A percentile compares a stretch with the other conserved stretches of the same genome.
phyloP scores from a whole-genome alignment of 495 filamentous ascomycete species.

The Geopyxis carbonaria region DNA sequence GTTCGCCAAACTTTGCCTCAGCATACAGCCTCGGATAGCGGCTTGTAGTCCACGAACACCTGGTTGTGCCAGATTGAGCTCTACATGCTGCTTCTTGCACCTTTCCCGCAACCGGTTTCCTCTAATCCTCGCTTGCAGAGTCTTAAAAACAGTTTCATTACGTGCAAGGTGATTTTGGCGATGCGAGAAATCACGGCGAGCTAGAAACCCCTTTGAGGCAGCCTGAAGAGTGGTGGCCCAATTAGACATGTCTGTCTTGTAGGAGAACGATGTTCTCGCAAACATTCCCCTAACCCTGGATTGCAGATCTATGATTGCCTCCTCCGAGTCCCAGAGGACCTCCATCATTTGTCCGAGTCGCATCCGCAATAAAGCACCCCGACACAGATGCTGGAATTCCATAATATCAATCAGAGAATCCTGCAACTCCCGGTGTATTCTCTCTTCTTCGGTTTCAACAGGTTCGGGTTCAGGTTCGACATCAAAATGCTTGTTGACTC shows the following conservation, averaged over 20 bases:
- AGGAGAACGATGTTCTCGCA: constrained; percentile 28
- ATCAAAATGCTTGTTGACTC: constrained; percentile 89
- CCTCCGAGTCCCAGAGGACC: constrained; percentile 75
- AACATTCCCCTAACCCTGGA: constrained; percentile 64
- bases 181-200: constrained; percentile 43
- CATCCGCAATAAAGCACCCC: constrained; percentile 62
- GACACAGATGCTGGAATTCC: constrained; percentile 76
- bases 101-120: constrained; percentile 56
- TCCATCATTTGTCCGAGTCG: constrained; percentile 72
- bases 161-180: constrained; percentile 52
- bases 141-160: constrained; percentile 52
- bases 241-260: constrained; percentile 18
- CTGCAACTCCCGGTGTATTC: constrained; percentile 65
- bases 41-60: constrained; percentile 57
- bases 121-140: constrained; percentile 70
- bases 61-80: constrained; percentile 39
- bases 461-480: constrained; percentile 63
- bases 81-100: constrained; percentile 44
- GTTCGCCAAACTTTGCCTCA: constrained; percentile 32
- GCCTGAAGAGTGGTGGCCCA: constrained; percentile 23
- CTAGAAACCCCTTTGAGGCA: constrained; percentile 54
- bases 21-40: constrained; percentile 41
- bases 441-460: constrained; percentile 73
- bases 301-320: constrained; percentile 61
- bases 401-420: constrained; percentile 53